Conservation (phyloP, 176 grass and related monocot species). For the Ananas comosus region DNA sequence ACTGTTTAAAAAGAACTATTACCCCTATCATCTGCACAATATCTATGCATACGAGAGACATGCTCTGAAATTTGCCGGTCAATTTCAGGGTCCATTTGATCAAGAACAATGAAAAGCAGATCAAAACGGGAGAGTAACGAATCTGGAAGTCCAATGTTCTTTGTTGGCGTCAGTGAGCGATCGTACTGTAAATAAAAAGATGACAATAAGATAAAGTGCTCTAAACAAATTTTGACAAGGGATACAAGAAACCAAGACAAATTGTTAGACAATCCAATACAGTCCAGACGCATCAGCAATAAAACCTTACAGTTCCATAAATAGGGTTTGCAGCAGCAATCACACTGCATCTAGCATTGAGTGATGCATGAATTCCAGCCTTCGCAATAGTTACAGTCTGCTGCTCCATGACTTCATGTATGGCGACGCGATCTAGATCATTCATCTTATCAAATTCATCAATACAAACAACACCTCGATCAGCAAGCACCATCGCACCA, state of each 20-base stretch:
- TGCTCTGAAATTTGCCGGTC: constrained; percentile 94
- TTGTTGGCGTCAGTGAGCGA: constrained; percentile 87
- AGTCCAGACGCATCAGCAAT: neutral
- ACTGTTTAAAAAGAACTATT: constrained; percentile 12
- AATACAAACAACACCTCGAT: constrained; percentile 90
- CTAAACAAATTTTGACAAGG: neutral
- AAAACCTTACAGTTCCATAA: constrained; percentile 77
- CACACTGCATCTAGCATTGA: constrained; percentile 97
- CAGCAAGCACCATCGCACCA: constrained; percentile 99
- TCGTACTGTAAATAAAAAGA: constrained; percentile 62
- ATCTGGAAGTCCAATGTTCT: constrained; percentile 96
- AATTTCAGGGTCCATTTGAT: constrained; percentile 99
- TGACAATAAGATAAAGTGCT: constrained; percentile 20
- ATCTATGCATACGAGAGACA: constrained; percentile 94
- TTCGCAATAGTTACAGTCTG: constrained; percentile 98
- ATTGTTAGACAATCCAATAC: neutral
- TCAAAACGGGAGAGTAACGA: constrained; percentile 97
- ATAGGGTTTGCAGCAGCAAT: constrained; percentile 99
- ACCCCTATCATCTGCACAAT: constrained; percentile 88
- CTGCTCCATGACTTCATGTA: constrained; percentile 99
- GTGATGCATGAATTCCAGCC: constrained; percentile 92
- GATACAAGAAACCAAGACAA: neutral
- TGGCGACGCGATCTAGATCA: constrained; percentile 90
- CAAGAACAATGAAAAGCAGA: constrained; percentile 96
- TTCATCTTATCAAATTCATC: constrained; percentile 99